These are phyloP conservation scores for Eimeria tenella DNA, from an alignment of 169 alveolate genomes.

Conservation along the genomic window DNA sequence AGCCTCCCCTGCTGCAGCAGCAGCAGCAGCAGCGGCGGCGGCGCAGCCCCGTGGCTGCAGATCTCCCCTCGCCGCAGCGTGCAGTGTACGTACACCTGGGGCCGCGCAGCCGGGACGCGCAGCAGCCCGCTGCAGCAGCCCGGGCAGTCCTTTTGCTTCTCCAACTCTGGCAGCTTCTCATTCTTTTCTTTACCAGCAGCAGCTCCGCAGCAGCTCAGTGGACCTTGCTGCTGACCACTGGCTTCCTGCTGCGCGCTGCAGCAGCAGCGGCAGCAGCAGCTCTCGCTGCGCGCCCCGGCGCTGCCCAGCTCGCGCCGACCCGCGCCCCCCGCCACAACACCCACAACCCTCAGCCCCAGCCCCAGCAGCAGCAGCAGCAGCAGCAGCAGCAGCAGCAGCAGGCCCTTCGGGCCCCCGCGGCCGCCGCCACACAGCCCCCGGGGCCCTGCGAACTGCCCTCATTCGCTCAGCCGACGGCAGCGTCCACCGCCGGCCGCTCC, in stretches of 20 bases:
- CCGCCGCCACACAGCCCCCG: conserved; percentile 18
- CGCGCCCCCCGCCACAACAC: too few species aligned
- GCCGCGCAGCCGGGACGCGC: not conserved
- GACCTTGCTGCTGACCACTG: not conserved
- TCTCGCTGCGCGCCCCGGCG: too few species aligned
- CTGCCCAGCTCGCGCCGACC: too few species aligned
- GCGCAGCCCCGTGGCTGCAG: not conserved
- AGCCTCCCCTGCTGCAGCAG: not conserved
- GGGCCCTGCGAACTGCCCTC: not conserved
- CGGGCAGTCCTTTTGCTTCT: not conserved
- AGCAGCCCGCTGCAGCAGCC: not conserved
- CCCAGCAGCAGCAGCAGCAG: not conserved
- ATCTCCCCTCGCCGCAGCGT: not conserved
- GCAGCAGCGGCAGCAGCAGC: not conserved
- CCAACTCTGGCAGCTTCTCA: too few species aligned
- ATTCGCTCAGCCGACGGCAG: conserved; percentile 28
- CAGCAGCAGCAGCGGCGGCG: not conserved
- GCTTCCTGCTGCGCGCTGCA: not conserved
- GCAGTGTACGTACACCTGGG: not conserved
- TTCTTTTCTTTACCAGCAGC: too few species aligned
- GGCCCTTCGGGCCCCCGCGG: not conserved
- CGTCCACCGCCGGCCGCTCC: conserved; percentile 9
- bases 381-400: conserved; percentile 15
- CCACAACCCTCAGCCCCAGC: not conserved
- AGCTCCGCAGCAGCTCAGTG: too few species aligned